These are phyloP conservation scores for Kwoniella botswanensis DNA, from an alignment of 768 basidiomycete genomes.

Conservation along the genomic window DNA sequence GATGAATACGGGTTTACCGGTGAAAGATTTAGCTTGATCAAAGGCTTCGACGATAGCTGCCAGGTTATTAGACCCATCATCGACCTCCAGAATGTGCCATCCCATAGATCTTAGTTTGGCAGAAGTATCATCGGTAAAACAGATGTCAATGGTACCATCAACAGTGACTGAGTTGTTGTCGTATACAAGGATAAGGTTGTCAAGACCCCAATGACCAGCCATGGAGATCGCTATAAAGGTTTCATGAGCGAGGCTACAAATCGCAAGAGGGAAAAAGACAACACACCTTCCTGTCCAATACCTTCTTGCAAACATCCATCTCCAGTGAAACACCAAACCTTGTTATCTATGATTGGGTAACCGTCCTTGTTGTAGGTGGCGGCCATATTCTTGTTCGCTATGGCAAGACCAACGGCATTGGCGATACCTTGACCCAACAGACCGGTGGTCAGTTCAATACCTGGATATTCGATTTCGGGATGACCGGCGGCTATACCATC, in stretches of 20 bases:
- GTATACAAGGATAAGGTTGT: slow-evolving; percentile 57
- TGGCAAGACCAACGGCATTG: slow-evolving; percentile 56
- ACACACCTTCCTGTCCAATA: slow-evolving; percentile 57
- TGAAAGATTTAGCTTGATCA: slow-evolving; percentile 48
- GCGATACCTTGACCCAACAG: slow-evolving; percentile 57
- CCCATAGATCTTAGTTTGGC: slow-evolving; percentile 50
- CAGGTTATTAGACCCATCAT: slow-evolving; percentile 52
- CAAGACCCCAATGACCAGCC: slow-evolving; percentile 55
- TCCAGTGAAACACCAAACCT: slow-evolving; percentile 57
- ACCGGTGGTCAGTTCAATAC: slow-evolving; percentile 55
- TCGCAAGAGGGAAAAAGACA: background rate
- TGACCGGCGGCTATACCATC: slow-evolving; percentile 45
- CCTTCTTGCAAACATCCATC: slow-evolving; percentile 58
- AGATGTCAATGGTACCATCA: slow-evolving; percentile 53
- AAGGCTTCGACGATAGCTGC: slow-evolving; percentile 48
- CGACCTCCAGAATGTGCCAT: slow-evolving; percentile 56
- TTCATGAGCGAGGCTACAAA: background rate
- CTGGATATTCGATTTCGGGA: slow-evolving; percentile 55
- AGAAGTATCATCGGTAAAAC: slow-evolving; percentile 57
- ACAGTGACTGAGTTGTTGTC: slow-evolving; percentile 56
- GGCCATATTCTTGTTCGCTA: slow-evolving; percentile 52
- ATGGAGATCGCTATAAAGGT: slow-evolving; percentile 47
- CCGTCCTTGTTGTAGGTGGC: slow-evolving; percentile 53
- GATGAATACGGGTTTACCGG: slow-evolving; percentile 54
- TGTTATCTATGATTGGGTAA: slow-evolving; percentile 42